These are phyloP conservation scores for Arabidopsis hybrid DNA, from an alignment of 441 rosid species.

Conservation along the genomic window DNA sequence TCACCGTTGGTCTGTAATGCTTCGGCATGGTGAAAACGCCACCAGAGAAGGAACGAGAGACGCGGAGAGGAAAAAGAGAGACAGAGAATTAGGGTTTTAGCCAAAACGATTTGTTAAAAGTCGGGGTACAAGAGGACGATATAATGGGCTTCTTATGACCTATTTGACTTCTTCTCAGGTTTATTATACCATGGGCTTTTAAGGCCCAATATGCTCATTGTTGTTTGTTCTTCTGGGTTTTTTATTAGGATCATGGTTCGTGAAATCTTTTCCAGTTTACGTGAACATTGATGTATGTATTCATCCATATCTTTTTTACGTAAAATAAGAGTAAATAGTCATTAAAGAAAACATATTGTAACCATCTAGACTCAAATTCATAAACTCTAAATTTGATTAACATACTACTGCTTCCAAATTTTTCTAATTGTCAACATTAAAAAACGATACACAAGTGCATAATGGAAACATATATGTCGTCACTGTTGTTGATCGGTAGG, in stretches of 20 bases:
- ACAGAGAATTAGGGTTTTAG: conserved; percentile 38
- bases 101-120: not conserved
- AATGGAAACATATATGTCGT: conserved; percentile 14
- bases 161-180: not conserved
- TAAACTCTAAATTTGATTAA: not conserved
- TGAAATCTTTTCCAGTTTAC: too few relatives aligned
- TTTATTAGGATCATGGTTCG: too few relatives aligned
- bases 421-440: not conserved
- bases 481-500: conserved; percentile 39
- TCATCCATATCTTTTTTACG: not conserved
- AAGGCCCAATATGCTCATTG: conserved; percentile 20
- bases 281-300: not conserved
- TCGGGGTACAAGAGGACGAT: not conserved
- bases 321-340: too few relatives aligned
- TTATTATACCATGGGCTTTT: not conserved
- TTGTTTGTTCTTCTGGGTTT: too few relatives aligned
- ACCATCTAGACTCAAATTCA: too few relatives aligned
- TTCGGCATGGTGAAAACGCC: conserved; percentile 60
- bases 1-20: conserved; percentile 91
- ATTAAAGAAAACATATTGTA: not conserved
- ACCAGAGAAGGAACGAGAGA: conserved; percentile 26
- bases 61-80: not conserved
- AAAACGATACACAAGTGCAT: too few relatives aligned
- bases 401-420: not conserved
- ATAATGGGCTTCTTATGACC: conserved; percentile 21